phyloP scores from a whole-genome alignment of 176 grass and related monocot species.

The Carex cristatella region DNA sequence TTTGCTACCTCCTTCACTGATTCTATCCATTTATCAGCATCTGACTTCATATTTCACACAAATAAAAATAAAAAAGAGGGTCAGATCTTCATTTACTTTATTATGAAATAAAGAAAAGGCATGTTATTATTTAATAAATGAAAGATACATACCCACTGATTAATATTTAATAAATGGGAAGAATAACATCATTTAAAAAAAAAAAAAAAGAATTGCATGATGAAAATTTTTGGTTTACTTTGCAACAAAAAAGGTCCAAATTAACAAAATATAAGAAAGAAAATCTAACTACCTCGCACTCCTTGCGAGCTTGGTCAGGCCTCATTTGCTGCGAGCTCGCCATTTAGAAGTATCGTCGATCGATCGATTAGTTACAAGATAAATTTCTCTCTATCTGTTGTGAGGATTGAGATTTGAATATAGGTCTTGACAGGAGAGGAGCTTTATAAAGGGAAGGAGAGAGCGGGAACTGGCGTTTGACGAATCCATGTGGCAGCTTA shows the following conservation, averaged over 20 bases:
- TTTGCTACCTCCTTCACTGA: constrained; percentile 16
- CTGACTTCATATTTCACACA: constrained; percentile 19
- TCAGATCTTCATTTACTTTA: neutral
- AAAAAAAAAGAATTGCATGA: neutral
- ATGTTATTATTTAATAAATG: neutral
- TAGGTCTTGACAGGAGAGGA: neutral
- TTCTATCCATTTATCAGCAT: constrained; percentile 6
- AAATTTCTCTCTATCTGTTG: neutral
- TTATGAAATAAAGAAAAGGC: neutral
- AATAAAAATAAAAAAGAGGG: neutral
- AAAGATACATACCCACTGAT: neutral
- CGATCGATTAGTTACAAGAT: neutral
- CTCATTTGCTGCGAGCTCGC: constrained; percentile 27
- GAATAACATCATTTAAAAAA: neutral
- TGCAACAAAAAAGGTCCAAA: neutral
- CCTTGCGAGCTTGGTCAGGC: constrained; percentile 18
- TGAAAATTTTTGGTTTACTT: neutral
- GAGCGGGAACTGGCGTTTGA: neutral
- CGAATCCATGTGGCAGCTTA: constrained; percentile 4
- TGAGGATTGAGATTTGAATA: neutral
- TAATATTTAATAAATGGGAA: neutral
- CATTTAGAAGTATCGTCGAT: constrained; percentile 9
- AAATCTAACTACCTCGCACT: constrained; percentile 13
- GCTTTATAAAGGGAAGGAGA: neutral
- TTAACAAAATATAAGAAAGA: neutral